These are phyloP conservation scores for Pythium rhizo-oryzae DNA, from an alignment of 352 stramenopile genomes.

Conservation along the genomic window DNA sequence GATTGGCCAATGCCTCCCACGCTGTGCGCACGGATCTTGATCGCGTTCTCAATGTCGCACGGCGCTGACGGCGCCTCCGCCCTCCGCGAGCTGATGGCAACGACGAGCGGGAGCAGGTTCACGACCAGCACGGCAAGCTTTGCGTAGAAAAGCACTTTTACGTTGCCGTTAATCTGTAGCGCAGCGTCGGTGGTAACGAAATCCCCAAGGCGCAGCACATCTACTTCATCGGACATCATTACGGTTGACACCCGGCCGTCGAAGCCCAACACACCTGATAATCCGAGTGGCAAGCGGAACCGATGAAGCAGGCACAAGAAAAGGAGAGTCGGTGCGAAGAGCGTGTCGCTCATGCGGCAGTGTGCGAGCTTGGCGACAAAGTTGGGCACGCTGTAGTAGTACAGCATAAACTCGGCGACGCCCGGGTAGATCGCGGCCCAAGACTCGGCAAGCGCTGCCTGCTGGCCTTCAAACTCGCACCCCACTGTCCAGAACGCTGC, in stretches of 20 bases:
- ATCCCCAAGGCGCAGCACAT: constrained; percentile 19
- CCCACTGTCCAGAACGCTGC: constrained; percentile 21
- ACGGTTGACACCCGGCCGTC: constrained; percentile 30
- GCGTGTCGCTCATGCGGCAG: constrained; percentile 32
- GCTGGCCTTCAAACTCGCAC: constrained; percentile 36
- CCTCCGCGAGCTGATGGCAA: neutral
- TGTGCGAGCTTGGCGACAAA: constrained; percentile 28
- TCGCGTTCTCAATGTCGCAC: constrained; percentile 27
- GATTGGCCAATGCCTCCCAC: constrained; percentile 33
- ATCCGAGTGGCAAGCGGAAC: constrained; percentile 23
- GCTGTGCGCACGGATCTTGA: constrained; percentile 30
- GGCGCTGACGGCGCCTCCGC: no score
- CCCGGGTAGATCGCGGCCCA: constrained; percentile 45
- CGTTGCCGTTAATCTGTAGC: constrained; percentile 37
- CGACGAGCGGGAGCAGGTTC: constrained; percentile 34
- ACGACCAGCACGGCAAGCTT: constrained; percentile 36
- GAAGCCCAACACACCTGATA: constrained; percentile 16
- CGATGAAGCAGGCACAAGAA: constrained; percentile 32
- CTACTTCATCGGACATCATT: constrained; percentile 34
- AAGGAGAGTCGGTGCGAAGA: constrained; percentile 38
- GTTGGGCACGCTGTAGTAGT: constrained; percentile 44
- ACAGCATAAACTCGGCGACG: constrained; percentile 31
- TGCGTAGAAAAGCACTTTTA: constrained; percentile 20
- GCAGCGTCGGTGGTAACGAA: constrained; percentile 32
- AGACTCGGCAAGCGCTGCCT: constrained; percentile 29